Base-by-base conservation (phyloP, 202 grass and related monocot species). In the Carex sylvatica region DNA sequence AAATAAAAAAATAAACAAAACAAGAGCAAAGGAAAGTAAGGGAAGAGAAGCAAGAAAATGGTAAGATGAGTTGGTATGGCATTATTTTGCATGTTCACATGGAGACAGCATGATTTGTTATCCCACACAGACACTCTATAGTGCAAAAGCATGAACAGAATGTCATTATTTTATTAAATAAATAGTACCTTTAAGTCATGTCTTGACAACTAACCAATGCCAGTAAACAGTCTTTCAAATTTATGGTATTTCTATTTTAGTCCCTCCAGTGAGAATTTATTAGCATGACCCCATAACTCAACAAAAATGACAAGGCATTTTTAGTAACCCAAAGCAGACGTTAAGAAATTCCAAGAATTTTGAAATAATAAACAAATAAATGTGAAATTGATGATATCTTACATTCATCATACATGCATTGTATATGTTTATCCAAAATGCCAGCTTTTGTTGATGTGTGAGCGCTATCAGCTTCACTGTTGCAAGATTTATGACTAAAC, bases 341-440 rank as follows among this genome's bases (percentile, higher is more conserved):
- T 1, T 11, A 54, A 11, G 35, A 40, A 49, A 26, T 85, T 28
- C 2, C 19, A 31, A 81, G 61, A 62, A 53, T 42, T 20, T 35
- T 35, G 4, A 35, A 4, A 67, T 76, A 58, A 30, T 9, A 59
- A 65, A 10, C 80, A 15, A 5, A 46, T 51, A 26, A 60, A 61
- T 68, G 82, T 82, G 58, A 64, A 5, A 56, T 56, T 49, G 81
- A 74, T 62, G 38, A 74, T 70, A 75, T 82, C 92, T 93, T 89
- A 99, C 96, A 86, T 95, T 99, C 96, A 96, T 99, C 91, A 99
- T 96, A 89, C 96, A 93, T 2, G 93, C 85, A 12, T 99, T 93
- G 85, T 99, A 96, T 86, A 92, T 53, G 86, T 99, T 98, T 88
- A 98, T 95, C 96, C 96, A 98, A 87, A 98, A 98, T 53, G 96